A percentile compares a stretch with the other conserved stretches of the same genome.
phyloP scores from a whole-genome alignment of 768 basidiomycete species.

The Naganishia onofrii region DNA sequence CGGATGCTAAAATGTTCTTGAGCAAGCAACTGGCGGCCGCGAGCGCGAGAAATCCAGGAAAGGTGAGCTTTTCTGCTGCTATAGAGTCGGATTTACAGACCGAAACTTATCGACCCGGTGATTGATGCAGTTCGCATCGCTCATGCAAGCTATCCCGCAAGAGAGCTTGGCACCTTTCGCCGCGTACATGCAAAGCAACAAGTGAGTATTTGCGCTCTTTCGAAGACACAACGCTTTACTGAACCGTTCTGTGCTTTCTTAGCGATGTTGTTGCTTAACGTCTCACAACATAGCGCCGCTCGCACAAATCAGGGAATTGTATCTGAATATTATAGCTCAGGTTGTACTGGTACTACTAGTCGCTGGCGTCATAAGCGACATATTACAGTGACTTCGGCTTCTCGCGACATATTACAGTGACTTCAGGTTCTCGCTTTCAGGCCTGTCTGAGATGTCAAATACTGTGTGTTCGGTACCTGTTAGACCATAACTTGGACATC shows the following conservation, averaged over 20 bases:
- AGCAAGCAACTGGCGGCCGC: constrained; percentile 39
- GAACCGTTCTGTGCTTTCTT: neutral
- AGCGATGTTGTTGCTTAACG: constrained; percentile 9
- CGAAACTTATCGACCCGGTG: neutral
- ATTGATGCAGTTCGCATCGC: neutral
- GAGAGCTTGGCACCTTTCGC: constrained; percentile 18
- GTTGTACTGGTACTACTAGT: neutral
- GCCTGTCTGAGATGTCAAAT: too few species aligned
- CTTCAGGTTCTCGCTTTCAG: too few species aligned
- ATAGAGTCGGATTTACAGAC: neutral
- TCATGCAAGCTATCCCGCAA: constrained; percentile 26
- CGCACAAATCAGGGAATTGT: neutral
- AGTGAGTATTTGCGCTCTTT: constrained; percentile 1
- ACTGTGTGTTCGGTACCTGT: neutral
- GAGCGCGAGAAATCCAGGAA: constrained; percentile 41
- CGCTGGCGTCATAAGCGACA: too few species aligned
- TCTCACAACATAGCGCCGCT: neutral
- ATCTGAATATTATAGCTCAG: neutral
- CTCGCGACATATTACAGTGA: too few species aligned
- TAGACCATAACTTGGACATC: neutral
- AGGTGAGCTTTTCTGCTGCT: constrained; percentile 34
- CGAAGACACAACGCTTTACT: neutral
- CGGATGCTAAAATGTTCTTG: constrained; percentile 50
- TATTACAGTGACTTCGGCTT: too few species aligned
- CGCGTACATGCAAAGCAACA: constrained; percentile 22